Base-by-base conservation (phyloP, 2,329 filamentous ascomycete genomes). In the Sarocladium brachiariae region DNA sequence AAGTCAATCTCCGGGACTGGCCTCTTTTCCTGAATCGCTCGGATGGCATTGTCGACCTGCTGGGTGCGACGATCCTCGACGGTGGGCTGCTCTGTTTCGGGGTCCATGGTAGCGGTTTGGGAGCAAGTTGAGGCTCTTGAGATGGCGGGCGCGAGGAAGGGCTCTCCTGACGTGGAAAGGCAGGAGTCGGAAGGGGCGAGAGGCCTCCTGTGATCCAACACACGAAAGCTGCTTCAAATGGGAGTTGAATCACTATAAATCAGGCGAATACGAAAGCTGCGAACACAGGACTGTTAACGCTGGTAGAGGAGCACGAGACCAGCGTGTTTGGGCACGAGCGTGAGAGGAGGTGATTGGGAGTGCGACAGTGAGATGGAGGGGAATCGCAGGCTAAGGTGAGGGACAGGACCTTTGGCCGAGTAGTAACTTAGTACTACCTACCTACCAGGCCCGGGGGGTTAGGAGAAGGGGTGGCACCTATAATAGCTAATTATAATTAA, bases 1-100 rank as follows among this genome's bases (percentile, higher is more conserved):
- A 99, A 99, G 75, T 99, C 93, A 64, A 99, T 97, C 77, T 97
- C 92, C 52, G 93, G 93, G 48, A 95, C 79, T 50, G 92, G 91
- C 76, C 87, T 92, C 85, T 97, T 97, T 63, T 96, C 83, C 68
- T 85, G 84, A 64, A 99, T 90, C 54, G 93, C 93, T 68, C 88
- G 89, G 64, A 92, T 86, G 61, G 89, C 87, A 81, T 89, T 92
- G 73, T 96, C 89, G 65, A 96, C 80, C 69, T 87, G 83, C 62
- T 71, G 83, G 62, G 68, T 77, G 66, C 74, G 76, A 63, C 70
- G 71, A 46, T 75, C 71, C 48, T 74, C 72, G 58, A 57, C 58
- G 49, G 65, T 55, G 55, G 57, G 59, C 55, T 65, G 61, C 59
- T 70, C 66, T 60, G 61, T 69, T 58, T 73, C 74, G 58, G 71